Conservation (phyloP, 2,329 filamentous ascomycete species). For the Tolypocladium inflatum region DNA sequence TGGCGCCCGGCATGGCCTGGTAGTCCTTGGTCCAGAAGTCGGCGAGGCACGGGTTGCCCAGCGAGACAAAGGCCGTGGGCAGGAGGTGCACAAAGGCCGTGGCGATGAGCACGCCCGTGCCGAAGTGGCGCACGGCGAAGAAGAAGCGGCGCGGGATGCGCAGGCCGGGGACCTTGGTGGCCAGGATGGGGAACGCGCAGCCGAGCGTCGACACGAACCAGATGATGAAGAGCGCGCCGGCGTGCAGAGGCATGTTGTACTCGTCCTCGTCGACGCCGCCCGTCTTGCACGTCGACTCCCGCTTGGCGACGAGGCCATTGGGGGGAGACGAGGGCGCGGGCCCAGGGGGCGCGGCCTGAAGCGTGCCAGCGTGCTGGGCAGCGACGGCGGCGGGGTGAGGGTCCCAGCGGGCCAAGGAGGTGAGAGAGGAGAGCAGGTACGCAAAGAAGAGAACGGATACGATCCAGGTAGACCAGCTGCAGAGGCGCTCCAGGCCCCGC, state of each 20-base stretch:
- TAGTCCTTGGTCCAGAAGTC: slow-evolving; percentile 68
- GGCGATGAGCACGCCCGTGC: slow-evolving; percentile 65
- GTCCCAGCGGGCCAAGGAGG: slow-evolving; percentile 3
- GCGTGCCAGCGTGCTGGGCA: not conserved
- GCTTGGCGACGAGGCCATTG: slow-evolving; percentile 11
- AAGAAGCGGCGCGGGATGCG: slow-evolving; percentile 46
- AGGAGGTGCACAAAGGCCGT: slow-evolving; percentile 74
- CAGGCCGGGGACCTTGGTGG: slow-evolving; percentile 38
- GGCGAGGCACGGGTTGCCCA: slow-evolving; percentile 59
- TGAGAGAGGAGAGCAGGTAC: slow-evolving; percentile 17
- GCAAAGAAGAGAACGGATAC: slow-evolving; percentile 30
- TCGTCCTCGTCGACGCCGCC: slow-evolving; percentile 20
- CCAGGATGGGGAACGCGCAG: slow-evolving; percentile 45
- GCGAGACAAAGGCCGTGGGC: slow-evolving; percentile 54
- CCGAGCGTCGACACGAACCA: slow-evolving; percentile 37
- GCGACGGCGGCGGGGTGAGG: not conserved
- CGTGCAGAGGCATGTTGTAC: slow-evolving; percentile 50
- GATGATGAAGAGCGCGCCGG: slow-evolving; percentile 45
- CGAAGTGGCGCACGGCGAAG: slow-evolving; percentile 57
- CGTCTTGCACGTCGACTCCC: slow-evolving; percentile 15
- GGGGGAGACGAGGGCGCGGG: slow-evolving; percentile 3
- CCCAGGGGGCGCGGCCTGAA: no score
- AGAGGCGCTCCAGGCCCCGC: slow-evolving; percentile 20
- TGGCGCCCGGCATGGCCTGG: slow-evolving; percentile 67
- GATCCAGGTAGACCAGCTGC: slow-evolving; percentile 32